Percentiles rank a stretch among this genome's conserved stretches.
Conservation (phyloP, 2,329 filamentous ascomycete species). For the Hansfordia pulvinata region DNA sequence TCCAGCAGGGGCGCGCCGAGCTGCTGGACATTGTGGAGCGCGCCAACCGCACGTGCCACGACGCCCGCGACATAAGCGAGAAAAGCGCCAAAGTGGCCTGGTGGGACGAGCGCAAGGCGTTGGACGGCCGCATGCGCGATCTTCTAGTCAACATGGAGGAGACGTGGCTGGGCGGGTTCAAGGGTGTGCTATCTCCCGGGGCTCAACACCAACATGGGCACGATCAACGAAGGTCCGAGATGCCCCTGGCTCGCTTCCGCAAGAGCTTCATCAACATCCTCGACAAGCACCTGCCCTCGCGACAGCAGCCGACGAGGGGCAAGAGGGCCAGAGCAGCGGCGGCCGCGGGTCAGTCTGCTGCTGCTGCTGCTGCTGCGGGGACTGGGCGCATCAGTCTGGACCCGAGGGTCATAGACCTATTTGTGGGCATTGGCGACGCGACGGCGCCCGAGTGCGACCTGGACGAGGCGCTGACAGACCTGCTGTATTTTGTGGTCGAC, state of each 20-base stretch:
- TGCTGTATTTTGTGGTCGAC: conserved; percentile 93
- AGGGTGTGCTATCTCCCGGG: conserved; percentile 82
- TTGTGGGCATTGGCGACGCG: conserved; percentile 71
- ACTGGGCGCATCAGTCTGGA: conserved; percentile 40
- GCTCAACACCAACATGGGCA: too few species aligned
- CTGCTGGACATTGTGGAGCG: conserved; percentile 69
- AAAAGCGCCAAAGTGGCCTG: conserved; percentile 70
- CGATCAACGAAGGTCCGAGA: conserved; percentile 44
- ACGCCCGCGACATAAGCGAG: conserved; percentile 52
- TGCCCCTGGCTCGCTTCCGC: conserved; percentile 65
- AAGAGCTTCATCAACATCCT: conserved; percentile 66
- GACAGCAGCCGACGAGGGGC: conserved; percentile 45
- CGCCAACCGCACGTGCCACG: conserved; percentile 75
- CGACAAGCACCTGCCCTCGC: conserved; percentile 74
- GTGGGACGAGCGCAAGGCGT: conserved; percentile 75
- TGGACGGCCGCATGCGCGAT: conserved; percentile 66
- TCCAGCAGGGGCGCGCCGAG: conserved; percentile 65
- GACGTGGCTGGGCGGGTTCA: conserved; percentile 91
- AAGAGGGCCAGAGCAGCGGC: conserved; percentile 34
- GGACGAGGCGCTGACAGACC: conserved; percentile 80
- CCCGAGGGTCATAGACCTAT: conserved; percentile 64
- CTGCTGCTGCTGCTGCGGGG: too few species aligned
- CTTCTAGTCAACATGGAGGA: conserved; percentile 79
- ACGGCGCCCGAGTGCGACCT: conserved; percentile 55
- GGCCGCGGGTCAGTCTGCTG: conserved; percentile 7